Conservation (phyloP, 2,329 filamentous ascomycete genomes). For the Talaromyces sp. region DNA sequence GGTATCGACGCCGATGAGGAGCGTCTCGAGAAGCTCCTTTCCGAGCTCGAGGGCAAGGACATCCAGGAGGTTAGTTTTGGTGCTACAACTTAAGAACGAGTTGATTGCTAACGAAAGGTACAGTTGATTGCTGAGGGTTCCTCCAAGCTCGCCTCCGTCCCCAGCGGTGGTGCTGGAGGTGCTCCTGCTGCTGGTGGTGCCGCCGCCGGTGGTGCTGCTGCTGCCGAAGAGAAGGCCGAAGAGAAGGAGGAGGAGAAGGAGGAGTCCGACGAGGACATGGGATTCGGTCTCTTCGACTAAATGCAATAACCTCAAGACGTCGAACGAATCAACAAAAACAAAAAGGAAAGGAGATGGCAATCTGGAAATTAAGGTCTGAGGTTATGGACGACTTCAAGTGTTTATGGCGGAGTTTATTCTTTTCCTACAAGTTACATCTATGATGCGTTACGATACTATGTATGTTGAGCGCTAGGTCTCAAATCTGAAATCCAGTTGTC, state of each 20-base stretch:
- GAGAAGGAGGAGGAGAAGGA: slow-evolving; percentile 76
- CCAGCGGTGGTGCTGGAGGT: slow-evolving; percentile 73
- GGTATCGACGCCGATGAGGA: slow-evolving; percentile 90
- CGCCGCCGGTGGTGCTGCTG: slow-evolving; percentile 62
- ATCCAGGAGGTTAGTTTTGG: slow-evolving; percentile 74
- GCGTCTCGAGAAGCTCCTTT: slow-evolving; percentile 79
- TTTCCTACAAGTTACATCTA: slow-evolving; percentile 25
- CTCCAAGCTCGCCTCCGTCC: slow-evolving; percentile 94
- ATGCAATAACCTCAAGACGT: slow-evolving; percentile 21
- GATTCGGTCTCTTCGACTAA: slow-evolving; percentile 68
- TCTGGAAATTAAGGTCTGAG: slow-evolving; percentile 30
- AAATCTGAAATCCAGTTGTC: slow-evolving; percentile 6
- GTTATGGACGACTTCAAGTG: slow-evolving; percentile 20
- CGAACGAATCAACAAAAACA: slow-evolving; percentile 36
- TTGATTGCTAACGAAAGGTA: slow-evolving; percentile 21
- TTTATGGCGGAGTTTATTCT: slow-evolving; percentile 24
- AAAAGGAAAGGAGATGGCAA: slow-evolving; percentile 64
- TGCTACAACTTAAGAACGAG: background rate
- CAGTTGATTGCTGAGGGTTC: slow-evolving; percentile 90
- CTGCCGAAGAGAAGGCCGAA: slow-evolving; percentile 59
- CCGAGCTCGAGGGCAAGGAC: slow-evolving; percentile 65
- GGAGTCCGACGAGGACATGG: slow-evolving; percentile 72
- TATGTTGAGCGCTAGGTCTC: slow-evolving; percentile 24
- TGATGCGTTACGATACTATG: slow-evolving; percentile 37
- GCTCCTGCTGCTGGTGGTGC: slow-evolving; percentile 62